These are phyloP conservation scores for Amylostereum areolatum DNA, from an alignment of 1,284 basidiomycete species.

Conservation along the genomic window DNA sequence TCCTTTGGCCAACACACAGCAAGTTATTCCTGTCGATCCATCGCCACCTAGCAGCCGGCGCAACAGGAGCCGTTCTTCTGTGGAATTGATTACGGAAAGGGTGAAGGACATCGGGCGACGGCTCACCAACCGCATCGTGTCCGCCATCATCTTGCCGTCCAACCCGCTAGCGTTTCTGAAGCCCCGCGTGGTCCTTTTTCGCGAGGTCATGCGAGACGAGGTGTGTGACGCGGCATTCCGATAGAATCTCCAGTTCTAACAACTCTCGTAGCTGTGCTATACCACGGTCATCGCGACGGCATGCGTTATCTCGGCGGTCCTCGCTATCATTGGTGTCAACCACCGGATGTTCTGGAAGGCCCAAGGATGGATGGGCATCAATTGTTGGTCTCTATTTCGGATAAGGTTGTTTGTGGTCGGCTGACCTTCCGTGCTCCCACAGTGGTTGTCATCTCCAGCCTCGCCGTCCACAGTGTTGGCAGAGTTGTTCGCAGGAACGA, in stretches of 20 bases:
- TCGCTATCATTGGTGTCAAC: conserved; percentile 47
- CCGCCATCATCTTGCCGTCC: conserved; percentile 1
- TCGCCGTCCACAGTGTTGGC: conserved; percentile 57
- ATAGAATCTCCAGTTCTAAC: not conserved
- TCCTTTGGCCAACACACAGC: no score
- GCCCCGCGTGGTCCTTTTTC: conserved; percentile 4
- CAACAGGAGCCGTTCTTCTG: not conserved
- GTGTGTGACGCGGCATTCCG: conserved; percentile 25
- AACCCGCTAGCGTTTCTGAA: conserved; percentile 9
- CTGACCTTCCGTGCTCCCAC: not conserved
- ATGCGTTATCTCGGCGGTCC: conserved; percentile 42
- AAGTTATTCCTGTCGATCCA: no score
- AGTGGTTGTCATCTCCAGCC: conserved; percentile 55
- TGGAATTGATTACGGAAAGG: not conserved
- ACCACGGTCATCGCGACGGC: conserved; percentile 48
- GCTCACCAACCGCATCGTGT: conserved; percentile 2
- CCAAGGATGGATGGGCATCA: conserved; percentile 46
- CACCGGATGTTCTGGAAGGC: conserved; percentile 37
- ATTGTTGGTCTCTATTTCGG: conserved; percentile 39
- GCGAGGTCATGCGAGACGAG: conserved; percentile 54
- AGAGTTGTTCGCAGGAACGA: conserved; percentile 61
- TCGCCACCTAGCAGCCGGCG: no score
- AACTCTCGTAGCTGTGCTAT: conserved; percentile 40
- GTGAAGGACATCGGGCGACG: conserved; percentile 1
- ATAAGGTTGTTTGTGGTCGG: conserved; percentile 3